These are phyloP conservation scores for Claviceps capensis DNA, from an alignment of 2,329 filamentous ascomycete genomes.

Conservation along the genomic window DNA sequence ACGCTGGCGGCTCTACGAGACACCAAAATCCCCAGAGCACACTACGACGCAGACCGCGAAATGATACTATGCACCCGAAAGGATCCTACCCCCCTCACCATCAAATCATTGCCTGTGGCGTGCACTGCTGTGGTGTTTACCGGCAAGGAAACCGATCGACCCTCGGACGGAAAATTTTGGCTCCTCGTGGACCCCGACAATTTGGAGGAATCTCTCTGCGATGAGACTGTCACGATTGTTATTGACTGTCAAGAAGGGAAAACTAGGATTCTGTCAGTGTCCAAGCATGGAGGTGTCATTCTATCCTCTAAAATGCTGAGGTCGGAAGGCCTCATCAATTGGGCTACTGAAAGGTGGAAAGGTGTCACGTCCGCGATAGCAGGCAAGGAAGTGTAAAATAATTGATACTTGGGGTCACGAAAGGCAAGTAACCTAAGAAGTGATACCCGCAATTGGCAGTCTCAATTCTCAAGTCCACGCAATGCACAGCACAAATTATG, in stretches of 20 bases:
- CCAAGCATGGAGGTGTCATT: constrained; percentile 69
- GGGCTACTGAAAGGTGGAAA: constrained; percentile 22
- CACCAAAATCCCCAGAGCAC: constrained; percentile 62
- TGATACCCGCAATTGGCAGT: background rate
- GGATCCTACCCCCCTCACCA: constrained; percentile 39
- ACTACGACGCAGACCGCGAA: constrained; percentile 74
- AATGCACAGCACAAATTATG: background rate
- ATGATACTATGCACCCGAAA: constrained; percentile 58
- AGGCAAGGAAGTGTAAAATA: constrained; percentile 4
- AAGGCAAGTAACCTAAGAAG: background rate
- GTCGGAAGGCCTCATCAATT: constrained; percentile 43
- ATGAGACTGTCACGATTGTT: constrained; percentile 70
- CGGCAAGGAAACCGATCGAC: constrained; percentile 39
- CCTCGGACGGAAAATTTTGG: constrained; percentile 45
- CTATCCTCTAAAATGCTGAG: constrained; percentile 50
- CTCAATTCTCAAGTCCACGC: background rate
- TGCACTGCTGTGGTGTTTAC: constrained; percentile 70
- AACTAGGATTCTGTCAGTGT: constrained; percentile 53
- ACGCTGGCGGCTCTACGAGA: constrained; percentile 68
- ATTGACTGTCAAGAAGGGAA: constrained; percentile 48
- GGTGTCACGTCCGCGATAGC: constrained; percentile 20
- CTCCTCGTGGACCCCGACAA: constrained; percentile 78
- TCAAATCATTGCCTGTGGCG: constrained; percentile 59
- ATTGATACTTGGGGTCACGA: constrained; percentile 10
- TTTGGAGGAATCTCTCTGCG: constrained; percentile 75